Evolutionary conservation across 2,329 filamentous ascomycete species (phyloP), one percentile per base, ranked within the genome.

Genomic region (Ophiocordyceps camponoti-saundersi): DNA sequence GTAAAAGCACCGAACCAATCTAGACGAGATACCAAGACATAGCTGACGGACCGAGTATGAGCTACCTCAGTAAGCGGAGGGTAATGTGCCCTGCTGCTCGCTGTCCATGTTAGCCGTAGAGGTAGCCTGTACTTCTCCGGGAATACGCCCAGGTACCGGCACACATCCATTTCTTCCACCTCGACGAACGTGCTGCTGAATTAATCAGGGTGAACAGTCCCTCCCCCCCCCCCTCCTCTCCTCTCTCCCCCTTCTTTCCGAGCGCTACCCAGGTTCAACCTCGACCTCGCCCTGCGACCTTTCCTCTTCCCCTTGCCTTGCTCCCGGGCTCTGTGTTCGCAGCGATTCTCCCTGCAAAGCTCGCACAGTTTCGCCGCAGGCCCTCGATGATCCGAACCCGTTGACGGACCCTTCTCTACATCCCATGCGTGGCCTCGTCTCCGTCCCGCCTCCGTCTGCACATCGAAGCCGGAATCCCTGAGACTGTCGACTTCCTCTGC

Each of bases 331-430:
- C 32, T 36, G 11, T 39, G 34, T 39, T 15, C n/a, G 34, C 34
- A 18, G 34, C 34, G 34, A 18, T n/a, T 16, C 34, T 39, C 34
- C 34, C 34, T 39, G 34, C 8, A 39, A 29, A 18, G n/a, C 13
- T 23, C 23, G 21, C 43, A 44, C 42, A 48, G 48, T 49, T 48
- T 48, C 42, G 49, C 29, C 46, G 36, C 39, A 40, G 39, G 32
- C 43, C 23, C 39, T 41, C 46, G 23, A 48, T 48, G 44, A 42
- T 48, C 34, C 43, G 34, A 39, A 44, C 30, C 44, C 26, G 32
- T 36, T 44, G 34, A 36, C 32, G n/a, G 40, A 34, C 39, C 34
- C 36, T n/a, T 34, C 22, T 32, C 11, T 39, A 26, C 26, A 13
- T 43, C 21, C 44, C 41, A 48, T 48, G 42, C 42, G 18, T 45